Evolutionary conservation across 129 eudicot genomes (phyloP).

Genomic region (Pittosporum tobira): DNA sequence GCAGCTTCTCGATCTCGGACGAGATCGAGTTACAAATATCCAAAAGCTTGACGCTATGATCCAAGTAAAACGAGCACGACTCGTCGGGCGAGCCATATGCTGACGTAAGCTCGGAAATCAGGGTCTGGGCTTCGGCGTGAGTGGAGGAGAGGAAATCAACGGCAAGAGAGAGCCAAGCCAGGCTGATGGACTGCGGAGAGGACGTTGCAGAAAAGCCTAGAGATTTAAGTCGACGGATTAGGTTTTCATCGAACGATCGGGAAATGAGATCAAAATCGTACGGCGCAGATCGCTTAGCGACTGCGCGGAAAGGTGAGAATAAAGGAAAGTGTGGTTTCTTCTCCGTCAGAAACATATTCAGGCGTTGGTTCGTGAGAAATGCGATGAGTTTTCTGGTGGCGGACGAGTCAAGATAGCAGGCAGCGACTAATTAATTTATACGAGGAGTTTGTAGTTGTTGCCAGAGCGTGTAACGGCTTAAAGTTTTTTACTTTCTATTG

Average conservation of each 20-base stretch:
- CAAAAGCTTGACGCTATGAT: slow-evolving; percentile 32
- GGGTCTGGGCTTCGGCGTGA: slow-evolving; percentile 28
- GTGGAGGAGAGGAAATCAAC: slow-evolving; percentile 24
- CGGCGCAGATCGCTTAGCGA: slow-evolving; percentile 19
- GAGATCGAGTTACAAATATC: slow-evolving; percentile 41
- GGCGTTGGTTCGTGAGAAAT: not conserved
- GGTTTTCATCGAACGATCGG: slow-evolving; percentile 24
- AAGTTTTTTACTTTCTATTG: not conserved
- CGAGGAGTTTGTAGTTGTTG: not conserved
- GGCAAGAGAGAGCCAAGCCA: slow-evolving; percentile 25
- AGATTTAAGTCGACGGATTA: slow-evolving; percentile 18
- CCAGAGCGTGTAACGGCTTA: slow-evolving; percentile 6
- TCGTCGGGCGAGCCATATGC: slow-evolving; percentile 14
- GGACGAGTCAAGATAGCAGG: not conserved
- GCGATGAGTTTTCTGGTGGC: not conserved
- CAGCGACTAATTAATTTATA: slow-evolving; percentile 1
- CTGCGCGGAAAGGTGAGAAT: slow-evolving; percentile 27
- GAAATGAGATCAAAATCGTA: slow-evolving; percentile 28
- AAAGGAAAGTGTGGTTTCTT: slow-evolving; percentile 17
- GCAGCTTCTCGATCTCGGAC: slow-evolving; percentile 25
- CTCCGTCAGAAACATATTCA: slow-evolving; percentile 33
- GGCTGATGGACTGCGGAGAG: slow-evolving; percentile 5
- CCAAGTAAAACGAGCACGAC: slow-evolving; percentile 27
- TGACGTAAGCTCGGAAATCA: slow-evolving; percentile 23
- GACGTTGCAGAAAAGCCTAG: slow-evolving; percentile 2